phyloP scores from a whole-genome alignment of 2,329 filamentous ascomycete genomes.

The Fusarium marasasianum region DNA sequence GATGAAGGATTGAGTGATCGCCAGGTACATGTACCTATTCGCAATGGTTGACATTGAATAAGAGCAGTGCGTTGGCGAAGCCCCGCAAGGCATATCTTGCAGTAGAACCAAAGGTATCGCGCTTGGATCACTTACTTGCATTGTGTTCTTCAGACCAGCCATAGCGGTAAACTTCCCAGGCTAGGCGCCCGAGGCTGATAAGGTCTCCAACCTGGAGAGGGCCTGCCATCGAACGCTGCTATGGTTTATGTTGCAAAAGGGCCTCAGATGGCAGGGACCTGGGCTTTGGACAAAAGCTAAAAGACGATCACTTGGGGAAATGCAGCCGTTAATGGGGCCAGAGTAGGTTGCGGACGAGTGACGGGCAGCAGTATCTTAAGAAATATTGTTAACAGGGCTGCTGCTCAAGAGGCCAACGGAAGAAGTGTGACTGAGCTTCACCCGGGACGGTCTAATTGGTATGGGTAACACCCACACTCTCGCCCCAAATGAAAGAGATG shows the following conservation, averaged over 20 bases:
- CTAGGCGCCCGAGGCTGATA: conserved; percentile 45
- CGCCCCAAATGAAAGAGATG: conserved; percentile 1
- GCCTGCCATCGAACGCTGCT: conserved; percentile 37
- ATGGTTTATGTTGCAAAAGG: neutral
- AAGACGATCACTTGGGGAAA: conserved; percentile 2
- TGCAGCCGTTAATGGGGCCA: neutral
- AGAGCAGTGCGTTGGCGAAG: conserved; percentile 8
- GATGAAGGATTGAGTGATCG: neutral
- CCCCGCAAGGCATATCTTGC: conserved; percentile 26
- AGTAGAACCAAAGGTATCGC: neutral
- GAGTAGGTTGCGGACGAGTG: neutral
- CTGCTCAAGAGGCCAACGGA: conserved; percentile 2
- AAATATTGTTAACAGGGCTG: neutral
- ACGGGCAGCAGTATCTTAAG: conserved; percentile 20
- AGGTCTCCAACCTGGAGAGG: conserved; percentile 45
- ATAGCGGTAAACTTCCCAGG: conserved; percentile 47
- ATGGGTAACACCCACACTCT: neutral
- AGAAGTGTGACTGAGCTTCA: neutral
- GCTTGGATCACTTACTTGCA: conserved; percentile 44
- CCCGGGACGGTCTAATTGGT: neutral
- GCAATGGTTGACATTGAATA: neutral
- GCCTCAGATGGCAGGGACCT: neutral
- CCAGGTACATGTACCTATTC: neutral
- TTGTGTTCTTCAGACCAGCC: conserved; percentile 48
- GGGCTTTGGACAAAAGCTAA: neutral